Evolutionary conservation across 2,329 filamentous ascomycete species (phyloP).

Genomic region (Penicillium sp.): DNA sequence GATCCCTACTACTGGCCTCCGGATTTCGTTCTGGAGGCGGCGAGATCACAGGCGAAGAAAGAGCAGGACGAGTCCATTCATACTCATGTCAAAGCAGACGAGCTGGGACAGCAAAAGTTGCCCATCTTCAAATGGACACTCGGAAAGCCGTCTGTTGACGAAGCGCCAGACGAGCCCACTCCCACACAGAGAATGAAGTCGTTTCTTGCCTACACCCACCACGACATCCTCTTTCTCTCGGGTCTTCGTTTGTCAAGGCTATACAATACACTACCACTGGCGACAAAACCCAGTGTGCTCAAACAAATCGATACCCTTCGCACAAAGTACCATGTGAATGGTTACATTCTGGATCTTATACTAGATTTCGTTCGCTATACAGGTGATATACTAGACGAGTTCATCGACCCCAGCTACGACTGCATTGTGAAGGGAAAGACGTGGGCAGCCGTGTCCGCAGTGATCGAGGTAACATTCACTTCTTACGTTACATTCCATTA

Average conservation of each 20-base stretch:
- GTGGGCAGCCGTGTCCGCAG: background rate
- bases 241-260: background rate
- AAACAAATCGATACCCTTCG: too few relatives aligned
- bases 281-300: too few relatives aligned
- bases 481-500: too few relatives aligned
- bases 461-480: background rate
- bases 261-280: constrained; percentile 6
- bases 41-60: background rate
- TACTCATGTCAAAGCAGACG: too few relatives aligned
- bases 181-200: constrained; percentile 5
- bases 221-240: background rate
- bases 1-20: background rate
- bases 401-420: constrained; percentile 8
- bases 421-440: constrained; percentile 11
- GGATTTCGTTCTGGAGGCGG: background rate
- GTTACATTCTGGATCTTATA: background rate
- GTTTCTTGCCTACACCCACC: constrained; percentile 11
- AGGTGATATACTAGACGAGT: background rate
- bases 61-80: too few relatives aligned
- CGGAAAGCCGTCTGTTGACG: background rate
- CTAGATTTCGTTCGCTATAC: constrained; percentile 1
- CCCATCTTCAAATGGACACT: too few relatives aligned
- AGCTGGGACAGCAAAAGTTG: too few relatives aligned
- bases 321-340: too few relatives aligned
- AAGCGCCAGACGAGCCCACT: background rate